These are phyloP conservation scores for Debaryomyces psychrophilus DNA, from an alignment of 1,139 yeast species.

Conservation along the genomic window DNA sequence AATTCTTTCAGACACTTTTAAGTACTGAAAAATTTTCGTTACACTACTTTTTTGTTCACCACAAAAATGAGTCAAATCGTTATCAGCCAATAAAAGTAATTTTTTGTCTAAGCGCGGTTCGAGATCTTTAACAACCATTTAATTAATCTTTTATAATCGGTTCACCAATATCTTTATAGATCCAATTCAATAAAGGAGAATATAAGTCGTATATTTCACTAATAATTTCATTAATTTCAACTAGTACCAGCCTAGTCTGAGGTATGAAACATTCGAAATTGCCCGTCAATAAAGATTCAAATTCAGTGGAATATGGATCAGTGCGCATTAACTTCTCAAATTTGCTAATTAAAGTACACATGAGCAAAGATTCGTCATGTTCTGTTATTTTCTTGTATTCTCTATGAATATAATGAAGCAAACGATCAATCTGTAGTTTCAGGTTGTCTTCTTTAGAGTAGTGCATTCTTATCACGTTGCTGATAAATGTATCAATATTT, in stretches of 20 bases:
- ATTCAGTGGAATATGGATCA: background rate
- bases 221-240: slow-evolving; percentile 14
- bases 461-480: background rate
- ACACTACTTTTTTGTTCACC: slow-evolving; percentile 7
- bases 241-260: slow-evolving; percentile 13
- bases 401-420: background rate
- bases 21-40: slow-evolving; percentile 14
- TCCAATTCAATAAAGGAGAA: slow-evolving; percentile 36
- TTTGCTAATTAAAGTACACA: slow-evolving; percentile 3
- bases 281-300: slow-evolving; percentile 11
- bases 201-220: slow-evolving; percentile 26
- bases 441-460: background rate
- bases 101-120: slow-evolving; percentile 43
- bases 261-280: slow-evolving; percentile 17
- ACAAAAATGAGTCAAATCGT: slow-evolving; percentile 19
- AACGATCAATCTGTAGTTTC: background rate
- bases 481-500: background rate
- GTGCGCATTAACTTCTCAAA: slow-evolving; percentile 1
- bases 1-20: slow-evolving; percentile 6
- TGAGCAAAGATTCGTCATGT: background rate
- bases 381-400: background rate
- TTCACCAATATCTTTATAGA: slow-evolving; percentile 30
- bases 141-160: slow-evolving; percentile 11
- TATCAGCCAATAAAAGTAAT: slow-evolving; percentile 40
- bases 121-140: slow-evolving; percentile 27